Percentiles rank a stretch among this genome's conserved stretches.
These are phyloP conservation scores for Colletotrichum lupini DNA, from an alignment of 2,329 filamentous ascomycete genomes.

Conservation along the genomic window DNA sequence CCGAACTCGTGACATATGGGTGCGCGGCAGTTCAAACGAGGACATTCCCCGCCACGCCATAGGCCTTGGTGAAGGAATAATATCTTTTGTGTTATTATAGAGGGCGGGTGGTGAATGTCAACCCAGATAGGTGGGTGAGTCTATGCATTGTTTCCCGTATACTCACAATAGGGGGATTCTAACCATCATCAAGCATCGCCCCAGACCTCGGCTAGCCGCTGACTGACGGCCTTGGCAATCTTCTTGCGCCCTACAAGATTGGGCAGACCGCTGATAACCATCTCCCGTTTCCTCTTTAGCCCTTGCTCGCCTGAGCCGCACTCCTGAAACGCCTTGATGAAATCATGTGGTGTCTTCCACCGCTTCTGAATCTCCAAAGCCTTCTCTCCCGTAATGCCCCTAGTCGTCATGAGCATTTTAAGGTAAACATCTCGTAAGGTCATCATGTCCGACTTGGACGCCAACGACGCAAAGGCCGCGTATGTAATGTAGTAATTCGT, in stretches of 20 bases:
- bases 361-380: constrained; percentile 81
- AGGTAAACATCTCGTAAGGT: constrained; percentile 80
- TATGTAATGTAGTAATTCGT: constrained; percentile 74
- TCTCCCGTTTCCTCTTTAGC: constrained; percentile 66
- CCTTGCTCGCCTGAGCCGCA: constrained; percentile 61
- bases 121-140: neutral
- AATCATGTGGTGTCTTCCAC: constrained; percentile 80
- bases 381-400: constrained; percentile 80
- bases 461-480: constrained; percentile 75
- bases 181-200: constrained; percentile 55
- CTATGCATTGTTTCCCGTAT: too few species aligned
- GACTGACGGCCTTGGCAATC: constrained; percentile 72
- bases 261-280: constrained; percentile 69
- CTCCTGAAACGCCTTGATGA: constrained; percentile 75
- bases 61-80: too few species aligned
- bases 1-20: too few species aligned
- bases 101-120: too few species aligned
- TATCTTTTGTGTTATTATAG: too few species aligned
- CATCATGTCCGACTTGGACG: constrained; percentile 79
- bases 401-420: constrained; percentile 88
- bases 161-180: neutral
- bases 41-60: too few species aligned
- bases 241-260: constrained; percentile 75
- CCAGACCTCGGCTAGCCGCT: constrained; percentile 80
- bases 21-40: too few species aligned